Conservation (phyloP, 2,329 filamentous ascomycete genomes). For the Coniochaeta pulveracea region DNA sequence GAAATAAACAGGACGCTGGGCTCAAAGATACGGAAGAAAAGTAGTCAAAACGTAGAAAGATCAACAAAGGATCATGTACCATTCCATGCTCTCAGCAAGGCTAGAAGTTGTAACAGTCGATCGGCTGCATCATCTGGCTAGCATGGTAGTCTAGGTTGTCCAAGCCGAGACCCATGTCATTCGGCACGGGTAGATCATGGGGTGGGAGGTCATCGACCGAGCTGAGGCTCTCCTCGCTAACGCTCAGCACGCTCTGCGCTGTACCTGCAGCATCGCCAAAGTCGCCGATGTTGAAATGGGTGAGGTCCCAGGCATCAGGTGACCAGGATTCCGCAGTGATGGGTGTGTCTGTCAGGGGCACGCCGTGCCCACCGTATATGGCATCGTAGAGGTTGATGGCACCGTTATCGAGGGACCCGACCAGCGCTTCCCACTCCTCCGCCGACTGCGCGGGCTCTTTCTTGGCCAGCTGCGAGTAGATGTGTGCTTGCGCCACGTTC, state of each 20-base stretch:
- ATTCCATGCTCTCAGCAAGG: too few species aligned
- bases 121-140: conserved; percentile 15
- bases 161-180: conserved; percentile 32
- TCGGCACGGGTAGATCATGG: conserved; percentile 23
- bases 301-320: conserved; percentile 44
- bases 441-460: conserved; percentile 39
- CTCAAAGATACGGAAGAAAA: too few species aligned
- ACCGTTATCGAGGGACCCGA: conserved; percentile 70
- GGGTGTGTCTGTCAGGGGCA: conserved; percentile 32
- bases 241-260: conserved; percentile 41
- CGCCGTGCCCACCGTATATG: conserved; percentile 58
- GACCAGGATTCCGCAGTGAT: conserved; percentile 37
- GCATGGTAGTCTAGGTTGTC: conserved; percentile 22
- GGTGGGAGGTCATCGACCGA: conserved; percentile 42
- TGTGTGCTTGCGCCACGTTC: conserved; percentile 16
- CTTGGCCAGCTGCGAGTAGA: conserved; percentile 24
- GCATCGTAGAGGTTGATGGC: conserved; percentile 76
- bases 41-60: too few species aligned
- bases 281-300: conserved; percentile 38
- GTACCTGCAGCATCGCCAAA: conserved; percentile 26
- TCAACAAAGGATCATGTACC: too few species aligned
- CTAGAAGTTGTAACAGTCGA: too few species aligned
- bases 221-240: conserved; percentile 47
- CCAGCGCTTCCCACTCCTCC: conserved; percentile 71
- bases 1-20: too few species aligned